A percentile compares a stretch with the other conserved stretches of the same genome.
Conservation (phyloP, 345 rosid genomes). For the Gossypium arboreum region DNA sequence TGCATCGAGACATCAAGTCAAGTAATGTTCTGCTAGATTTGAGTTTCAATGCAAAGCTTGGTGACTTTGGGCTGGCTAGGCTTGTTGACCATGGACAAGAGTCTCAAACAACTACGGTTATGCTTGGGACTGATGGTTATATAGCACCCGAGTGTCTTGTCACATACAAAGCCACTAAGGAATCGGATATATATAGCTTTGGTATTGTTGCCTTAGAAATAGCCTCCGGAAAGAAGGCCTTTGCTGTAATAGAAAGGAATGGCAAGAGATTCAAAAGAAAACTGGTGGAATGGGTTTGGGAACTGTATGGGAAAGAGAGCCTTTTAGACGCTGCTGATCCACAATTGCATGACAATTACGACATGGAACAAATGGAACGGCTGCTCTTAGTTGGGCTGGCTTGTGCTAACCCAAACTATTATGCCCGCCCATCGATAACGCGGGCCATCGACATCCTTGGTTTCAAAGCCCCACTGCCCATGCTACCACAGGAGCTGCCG, state of each 20-base stretch:
- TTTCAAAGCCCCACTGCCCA: constrained; percentile 23
- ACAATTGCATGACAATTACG: constrained; percentile 19
- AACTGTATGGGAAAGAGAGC: constrained; percentile 26
- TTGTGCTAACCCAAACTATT: constrained; percentile 54
- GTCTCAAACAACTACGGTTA: constrained; percentile 40
- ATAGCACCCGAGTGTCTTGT: constrained; percentile 46
- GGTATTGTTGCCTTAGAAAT: constrained; percentile 41
- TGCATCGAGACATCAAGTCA: constrained; percentile 59
- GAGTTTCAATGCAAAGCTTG: constrained; percentile 50
- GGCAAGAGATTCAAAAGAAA: constrained; percentile 19
- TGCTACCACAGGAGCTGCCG: too few relatives aligned
- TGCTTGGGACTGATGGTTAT: constrained; percentile 47
- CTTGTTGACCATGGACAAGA: constrained; percentile 42
- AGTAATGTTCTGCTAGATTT: constrained; percentile 64
- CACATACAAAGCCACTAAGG: constrained; percentile 44
- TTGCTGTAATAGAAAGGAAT: background rate
- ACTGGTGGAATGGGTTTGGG: constrained; percentile 55
- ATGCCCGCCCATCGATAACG: constrained; percentile 38
- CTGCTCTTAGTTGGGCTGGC: constrained; percentile 50
- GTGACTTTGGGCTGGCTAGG: constrained; percentile 64
- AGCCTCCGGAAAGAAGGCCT: constrained; percentile 33
- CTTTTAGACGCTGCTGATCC: constrained; percentile 14
- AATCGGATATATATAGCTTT: constrained; percentile 41
- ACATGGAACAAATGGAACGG: constrained; percentile 32
- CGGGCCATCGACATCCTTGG: constrained; percentile 48